A percentile compares a stretch with the other conserved stretches of the same genome.
Conservation (phyloP, 2,329 filamentous ascomycete genomes). For the Sclerotinia glacialis region DNA sequence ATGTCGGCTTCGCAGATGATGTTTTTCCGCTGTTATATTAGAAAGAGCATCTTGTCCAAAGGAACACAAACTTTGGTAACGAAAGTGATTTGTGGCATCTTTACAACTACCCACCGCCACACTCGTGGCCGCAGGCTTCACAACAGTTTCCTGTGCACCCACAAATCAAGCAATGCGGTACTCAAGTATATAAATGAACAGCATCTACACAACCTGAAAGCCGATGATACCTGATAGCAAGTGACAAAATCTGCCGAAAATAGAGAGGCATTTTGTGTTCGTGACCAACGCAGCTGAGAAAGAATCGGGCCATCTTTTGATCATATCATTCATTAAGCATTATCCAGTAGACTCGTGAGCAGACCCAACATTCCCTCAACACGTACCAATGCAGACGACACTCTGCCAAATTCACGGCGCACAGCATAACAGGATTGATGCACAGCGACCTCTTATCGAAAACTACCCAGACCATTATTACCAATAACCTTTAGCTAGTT, state of each 20-base stretch:
- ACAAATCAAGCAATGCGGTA: not conserved
- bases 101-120: not conserved
- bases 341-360: constrained; percentile 2
- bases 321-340: constrained; percentile 13
- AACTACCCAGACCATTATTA: not conserved
- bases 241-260: not conserved
- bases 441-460: constrained; percentile 6
- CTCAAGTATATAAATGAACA: not conserved
- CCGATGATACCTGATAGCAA: constrained; percentile 1
- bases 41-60: not conserved
- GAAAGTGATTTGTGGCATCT: constrained; percentile 7
- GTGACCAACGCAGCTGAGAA: not conserved
- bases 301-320: not conserved
- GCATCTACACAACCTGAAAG: not conserved
- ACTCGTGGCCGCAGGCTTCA: constrained; percentile 4
- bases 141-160: not conserved
- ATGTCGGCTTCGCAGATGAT: not conserved
- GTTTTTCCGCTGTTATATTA: constrained; percentile 1
- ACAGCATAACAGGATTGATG: not conserved
- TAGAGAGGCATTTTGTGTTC: not conserved
- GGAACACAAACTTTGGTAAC: constrained; percentile 1
- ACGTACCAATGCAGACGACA: not conserved
- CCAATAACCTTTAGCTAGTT: constrained; percentile 13
- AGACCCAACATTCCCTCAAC: not conserved
- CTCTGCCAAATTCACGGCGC: not conserved